A percentile compares a stretch with the other conserved stretches of the same genome.
Evolutionary conservation across 805 yeast genomes (phyloP).

Genomic region (Candida stauntonica): DNA sequence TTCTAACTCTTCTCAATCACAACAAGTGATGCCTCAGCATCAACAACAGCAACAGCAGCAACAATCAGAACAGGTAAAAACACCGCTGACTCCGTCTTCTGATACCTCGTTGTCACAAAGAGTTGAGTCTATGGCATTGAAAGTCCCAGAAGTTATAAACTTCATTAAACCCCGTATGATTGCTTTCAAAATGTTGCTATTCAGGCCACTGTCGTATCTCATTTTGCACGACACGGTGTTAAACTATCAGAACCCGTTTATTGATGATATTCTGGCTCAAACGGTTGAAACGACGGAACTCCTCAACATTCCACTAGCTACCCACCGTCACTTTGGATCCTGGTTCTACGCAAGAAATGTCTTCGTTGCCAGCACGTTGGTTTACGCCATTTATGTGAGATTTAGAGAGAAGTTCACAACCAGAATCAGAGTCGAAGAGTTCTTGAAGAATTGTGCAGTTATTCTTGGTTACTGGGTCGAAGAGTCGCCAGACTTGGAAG

Average conservation of each 20-base stretch:
- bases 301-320: slow-evolving; percentile 20
- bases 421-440: slow-evolving; percentile 8
- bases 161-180: slow-evolving; percentile 24
- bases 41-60: slow-evolving; percentile 1
- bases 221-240: slow-evolving; percentile 16
- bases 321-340: slow-evolving; percentile 26
- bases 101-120: slow-evolving; percentile 12
- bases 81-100: slow-evolving; percentile 15
- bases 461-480: slow-evolving; percentile 23
- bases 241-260: slow-evolving; percentile 13
- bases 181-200: slow-evolving; percentile 17
- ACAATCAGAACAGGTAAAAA: neutral
- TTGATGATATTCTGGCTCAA: slow-evolving; percentile 17
- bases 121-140: slow-evolving; percentile 7
- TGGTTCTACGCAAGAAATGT: slow-evolving; percentile 24
- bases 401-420: slow-evolving; percentile 9
- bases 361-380: slow-evolving; percentile 7
- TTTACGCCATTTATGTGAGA: slow-evolving; percentile 13
- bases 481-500: slow-evolving; percentile 19
- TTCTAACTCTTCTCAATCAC: neutral
- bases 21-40: neutral
- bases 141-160: slow-evolving; percentile 20
- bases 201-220: slow-evolving; percentile 20
- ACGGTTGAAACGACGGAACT: slow-evolving; percentile 18
- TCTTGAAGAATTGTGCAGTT: slow-evolving; percentile 5